Evolutionary conservation across 2,329 filamentous ascomycete genomes (phyloP).

Genomic region (Akanthomyces dipterigenus): DNA sequence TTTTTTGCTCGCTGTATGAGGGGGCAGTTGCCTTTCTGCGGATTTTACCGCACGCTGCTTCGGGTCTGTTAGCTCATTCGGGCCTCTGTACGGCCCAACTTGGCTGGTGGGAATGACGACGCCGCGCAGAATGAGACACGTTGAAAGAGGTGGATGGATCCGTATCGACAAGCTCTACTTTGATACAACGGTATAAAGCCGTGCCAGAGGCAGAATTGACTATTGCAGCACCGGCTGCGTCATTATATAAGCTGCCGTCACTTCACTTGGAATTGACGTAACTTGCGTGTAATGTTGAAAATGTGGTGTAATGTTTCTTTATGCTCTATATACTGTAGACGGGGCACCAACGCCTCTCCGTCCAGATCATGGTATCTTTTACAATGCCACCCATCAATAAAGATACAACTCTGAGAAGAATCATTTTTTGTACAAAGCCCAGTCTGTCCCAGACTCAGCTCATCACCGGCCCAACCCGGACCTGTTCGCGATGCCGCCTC

Average conservation of each 20-base stretch:
- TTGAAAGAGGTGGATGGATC: not conserved
- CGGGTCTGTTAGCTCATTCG: not conserved
- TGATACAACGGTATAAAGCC: not conserved
- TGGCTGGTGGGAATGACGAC: not conserved
- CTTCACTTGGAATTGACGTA: too few species aligned
- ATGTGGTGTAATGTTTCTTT: not conserved
- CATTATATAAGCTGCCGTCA: not conserved
- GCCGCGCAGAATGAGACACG: not conserved
- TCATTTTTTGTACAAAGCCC: not conserved
- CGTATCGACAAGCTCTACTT: not conserved
- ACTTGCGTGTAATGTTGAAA: not conserved
- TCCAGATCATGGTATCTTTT: not conserved
- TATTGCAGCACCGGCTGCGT: not conserved
- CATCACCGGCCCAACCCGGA: constrained; percentile 48
- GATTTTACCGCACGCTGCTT: not conserved
- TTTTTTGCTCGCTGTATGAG: not conserved
- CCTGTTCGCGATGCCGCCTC: constrained; percentile 41
- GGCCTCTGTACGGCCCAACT: not conserved
- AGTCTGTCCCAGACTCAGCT: constrained; percentile 14
- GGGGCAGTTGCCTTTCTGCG: not conserved
- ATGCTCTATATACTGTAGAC: not conserved
- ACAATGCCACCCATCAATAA: not conserved
- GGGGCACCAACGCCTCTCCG: not conserved
- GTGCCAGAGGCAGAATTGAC: not conserved
- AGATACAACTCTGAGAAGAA: not conserved